Evolutionary conservation across 371 early-diverging fungal genomes (phyloP).

Genomic region (Chytridiales sp.): DNA sequence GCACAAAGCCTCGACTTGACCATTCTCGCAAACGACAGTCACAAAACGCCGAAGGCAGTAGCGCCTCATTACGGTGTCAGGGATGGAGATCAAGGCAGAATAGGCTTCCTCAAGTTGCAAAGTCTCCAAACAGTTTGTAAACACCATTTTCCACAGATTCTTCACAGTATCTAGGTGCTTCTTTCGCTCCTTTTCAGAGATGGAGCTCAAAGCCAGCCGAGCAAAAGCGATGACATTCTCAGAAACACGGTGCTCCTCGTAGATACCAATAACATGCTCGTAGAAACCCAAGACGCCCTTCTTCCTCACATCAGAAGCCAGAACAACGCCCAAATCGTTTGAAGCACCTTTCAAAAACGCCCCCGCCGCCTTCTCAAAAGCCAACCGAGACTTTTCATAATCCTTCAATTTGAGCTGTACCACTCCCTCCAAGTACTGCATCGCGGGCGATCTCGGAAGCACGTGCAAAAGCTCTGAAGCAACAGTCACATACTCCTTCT

Average conservation of each 20-base stretch:
- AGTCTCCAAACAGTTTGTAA: conserved; percentile 43
- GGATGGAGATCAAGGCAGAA: conserved; percentile 42
- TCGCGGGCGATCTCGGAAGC: background rate
- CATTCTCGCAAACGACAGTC: conserved; percentile 44
- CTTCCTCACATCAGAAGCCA: conserved; percentile 5
- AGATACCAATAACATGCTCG: conserved; percentile 45
- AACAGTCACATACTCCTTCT: background rate
- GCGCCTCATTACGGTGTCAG: conserved; percentile 30
- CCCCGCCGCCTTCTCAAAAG: conserved; percentile 33
- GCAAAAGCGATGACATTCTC: conserved; percentile 33
- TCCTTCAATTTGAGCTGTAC: conserved; percentile 7
- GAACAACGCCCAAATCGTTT: conserved; percentile 14
- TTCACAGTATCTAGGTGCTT: conserved; percentile 9
- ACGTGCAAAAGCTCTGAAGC: conserved; percentile 4
- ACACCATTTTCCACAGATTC: conserved; percentile 44
- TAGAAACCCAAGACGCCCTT: conserved; percentile 40
- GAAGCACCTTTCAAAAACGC: conserved; percentile 21
- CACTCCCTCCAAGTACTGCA: conserved; percentile 11
- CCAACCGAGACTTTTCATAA: background rate
- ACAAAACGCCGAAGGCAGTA: conserved; percentile 49
- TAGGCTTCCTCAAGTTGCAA: conserved; percentile 45
- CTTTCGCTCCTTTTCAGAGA: conserved; percentile 24
- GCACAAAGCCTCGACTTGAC: conserved; percentile 36
- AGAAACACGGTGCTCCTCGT: conserved; percentile 29
- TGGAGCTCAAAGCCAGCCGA: conserved; percentile 35